Base-by-base conservation (phyloP, 306 rosid species). In the Citrullus colocynthis region DNA sequence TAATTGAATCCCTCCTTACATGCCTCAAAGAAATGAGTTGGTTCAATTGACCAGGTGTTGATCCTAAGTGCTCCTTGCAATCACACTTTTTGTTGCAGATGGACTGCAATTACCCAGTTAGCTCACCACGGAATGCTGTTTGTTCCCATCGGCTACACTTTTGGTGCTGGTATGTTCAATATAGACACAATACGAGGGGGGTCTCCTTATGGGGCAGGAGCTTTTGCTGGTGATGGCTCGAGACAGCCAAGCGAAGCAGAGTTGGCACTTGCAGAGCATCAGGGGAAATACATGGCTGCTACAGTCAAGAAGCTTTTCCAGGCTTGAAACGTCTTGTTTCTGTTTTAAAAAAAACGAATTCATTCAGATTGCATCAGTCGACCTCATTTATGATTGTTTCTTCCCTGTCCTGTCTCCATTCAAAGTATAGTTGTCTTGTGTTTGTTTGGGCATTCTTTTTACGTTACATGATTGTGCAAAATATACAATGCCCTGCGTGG, bases 121-220 rank as follows among this genome's bases (percentile, higher is more conserved):
- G 92, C 91, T 51, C 97, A 95, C 83, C 99, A 95, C 66, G 99
- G 99, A 80, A 95, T 95, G 99, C 71, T 92, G 77, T 95, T 86
- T 83, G 97, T 95, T 87, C 99, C 99, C 32, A 69, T 92, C 11
- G 99, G 99, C 64, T 95, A 90, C 85, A 95, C 97, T 48, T 95
- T 92, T 80, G 99, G 97, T 83, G 88, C 92, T 13, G 96, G 91
- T 20, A 92, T 95, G 97, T 92, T 92, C 81, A 95, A 87, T 85
- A 86, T 92, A 93, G 97, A 95, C 48, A 77, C 91, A 39, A 83
- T 88, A 70, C 81, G 97, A 88, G 99, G 97, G 75, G 99, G 97
- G 69, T 84, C 97, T 75, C 97, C 97, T 4, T 92, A 95, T 76
- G 99, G 99, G 51, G 99, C 99, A 0, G 97, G 99, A 73, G 92